Base-by-base conservation (phyloP, 1,284 basidiomycete genomes). In the Ganoderma lingzhi region DNA sequence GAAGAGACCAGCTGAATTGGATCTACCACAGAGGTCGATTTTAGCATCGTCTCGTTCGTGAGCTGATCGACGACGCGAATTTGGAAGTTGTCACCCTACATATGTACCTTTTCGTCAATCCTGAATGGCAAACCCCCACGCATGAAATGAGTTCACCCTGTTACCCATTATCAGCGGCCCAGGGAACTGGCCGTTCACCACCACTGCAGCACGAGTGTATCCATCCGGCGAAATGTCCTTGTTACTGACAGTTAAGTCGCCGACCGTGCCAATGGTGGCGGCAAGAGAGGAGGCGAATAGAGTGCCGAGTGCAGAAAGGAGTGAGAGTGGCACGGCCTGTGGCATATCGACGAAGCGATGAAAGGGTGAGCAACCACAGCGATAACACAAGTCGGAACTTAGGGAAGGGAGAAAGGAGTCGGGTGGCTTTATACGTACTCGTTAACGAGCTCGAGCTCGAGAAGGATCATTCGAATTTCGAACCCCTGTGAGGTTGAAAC, bases 1-100 rank as follows among this genome's bases (percentile, higher is more conserved):
- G 15, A 14, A 15, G 53, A 48, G 37, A 61, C n/a, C 2, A 45
- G 32, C 8, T 51, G 19, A 37, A 1, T 3, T 5, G 32, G 23
- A 65, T 79, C 67, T 53, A 81, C 82, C 61, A 83, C 80, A 23
- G 80, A 77, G n/a, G 82, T 82, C 15, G 76, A 75, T 62, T 77
- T 76, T 9, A 77, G 69, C 80, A 83, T 81, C 2, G 73, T 77
- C 17, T 73, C 67, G 64, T 83, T 78, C 1, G 74, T 79, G 14
- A 84, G 75, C 28, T 76, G 63, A 69, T 83, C 77, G 23, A 76
- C 70, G 41, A 84, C 82, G 63, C 82, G 83, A 60, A 83, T 73
- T 68, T 77, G 68, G 69, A 80, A 79, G 9, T 66, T 59, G 45
- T 75, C 73, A 1, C 78, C 79, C 79, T 81, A 17, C 5, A 44